A percentile compares a stretch with the other conserved stretches of the same genome.
Evolutionary conservation across 805 yeast species (phyloP).

Genomic region (Henningerozyma blattae): DNA sequence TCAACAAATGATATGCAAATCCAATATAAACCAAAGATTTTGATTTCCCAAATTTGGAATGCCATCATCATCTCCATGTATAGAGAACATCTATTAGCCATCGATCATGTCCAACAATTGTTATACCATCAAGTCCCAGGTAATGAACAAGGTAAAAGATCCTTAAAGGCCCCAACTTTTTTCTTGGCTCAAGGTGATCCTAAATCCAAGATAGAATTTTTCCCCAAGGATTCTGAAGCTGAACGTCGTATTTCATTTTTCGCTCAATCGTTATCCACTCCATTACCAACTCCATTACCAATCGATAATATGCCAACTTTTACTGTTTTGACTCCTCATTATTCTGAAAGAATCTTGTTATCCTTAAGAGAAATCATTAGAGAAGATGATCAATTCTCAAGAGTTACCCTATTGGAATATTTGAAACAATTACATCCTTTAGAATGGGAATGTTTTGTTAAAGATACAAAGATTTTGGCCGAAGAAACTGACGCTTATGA

Average conservation of each 20-base stretch:
- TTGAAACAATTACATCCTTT: constrained; percentile 90
- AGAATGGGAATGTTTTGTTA: constrained; percentile 96
- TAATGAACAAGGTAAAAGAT: constrained; percentile 96
- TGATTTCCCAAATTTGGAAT: constrained; percentile 98
- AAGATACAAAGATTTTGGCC: constrained; percentile 89
- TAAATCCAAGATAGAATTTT: constrained; percentile 90
- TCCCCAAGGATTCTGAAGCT: constrained; percentile 95
- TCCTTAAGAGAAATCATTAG: constrained; percentile 93
- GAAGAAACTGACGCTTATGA: constrained; percentile 81
- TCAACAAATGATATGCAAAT: constrained; percentile 99
- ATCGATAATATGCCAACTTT: constrained; percentile 99
- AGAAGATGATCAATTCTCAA: constrained; percentile 93
- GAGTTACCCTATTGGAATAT: constrained; percentile 87
- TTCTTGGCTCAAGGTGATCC: constrained; percentile 95
- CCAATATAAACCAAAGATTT: constrained; percentile 95
- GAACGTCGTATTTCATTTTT: constrained; percentile 99
- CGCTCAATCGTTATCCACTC: constrained; percentile 97
- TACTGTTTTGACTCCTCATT: constrained; percentile 93
- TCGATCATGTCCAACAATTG: constrained; percentile 96
- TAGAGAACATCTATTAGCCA: constrained; percentile 96
- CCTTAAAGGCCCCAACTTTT: constrained; percentile 97
- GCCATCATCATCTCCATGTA: constrained; percentile 98
- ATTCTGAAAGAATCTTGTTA: constrained; percentile 83
- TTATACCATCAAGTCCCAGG: constrained; percentile 97
- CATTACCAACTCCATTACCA: constrained; percentile 97